Evolutionary conservation across 2,329 filamentous ascomycete genomes (phyloP), one percentile per base, ranked within the genome.

Genomic region (Talaromyces sp.): DNA sequence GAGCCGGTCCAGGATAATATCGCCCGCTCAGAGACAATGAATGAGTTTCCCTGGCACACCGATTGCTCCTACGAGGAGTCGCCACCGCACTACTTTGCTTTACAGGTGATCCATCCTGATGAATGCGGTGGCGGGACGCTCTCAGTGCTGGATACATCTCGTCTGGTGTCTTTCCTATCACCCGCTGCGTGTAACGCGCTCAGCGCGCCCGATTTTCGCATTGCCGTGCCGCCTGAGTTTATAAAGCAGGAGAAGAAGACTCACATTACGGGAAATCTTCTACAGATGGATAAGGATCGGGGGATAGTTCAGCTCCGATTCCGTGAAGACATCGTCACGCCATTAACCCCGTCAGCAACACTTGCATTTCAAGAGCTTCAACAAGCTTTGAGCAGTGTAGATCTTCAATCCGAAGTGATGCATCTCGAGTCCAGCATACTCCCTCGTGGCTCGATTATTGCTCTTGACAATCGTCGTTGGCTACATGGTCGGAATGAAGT

Each of bases 21-120:
- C 19, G 75, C 75, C 1, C 64, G 74, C 0, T 75, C 71, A 1
- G 75, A 77, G 52, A 77, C 75, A 1, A 76, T 75, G 71, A 52
- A 65, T 0, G 58, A 70, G 1, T 77, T 77, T 29, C 68, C 73
- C 0, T 77, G 75, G 75, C 75, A 77, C 40, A 77, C 72, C 0
- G 75, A 77, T 40, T 77, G 75, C 58, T 74, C 72, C 54, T 77
- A 77, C 40, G 75, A 77, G 41, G 49, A 67, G 0, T 51, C 54
- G 1, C 64, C 71, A 0, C 74, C 75, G 2, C 49, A 70, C 3
- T 77, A 67, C 30, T 77, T 77, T 47, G 75, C 74, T 0, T 66
- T 77, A 0, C 75, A 77, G 16, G 72, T 77, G 0, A 65, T 77
- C 0, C 73, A 70, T n/a, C 66, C 70, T 16, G 75, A 77, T 54